Evolutionary conservation across 768 basidiomycete genomes (phyloP).

Genomic region (Trametes villosa): DNA sequence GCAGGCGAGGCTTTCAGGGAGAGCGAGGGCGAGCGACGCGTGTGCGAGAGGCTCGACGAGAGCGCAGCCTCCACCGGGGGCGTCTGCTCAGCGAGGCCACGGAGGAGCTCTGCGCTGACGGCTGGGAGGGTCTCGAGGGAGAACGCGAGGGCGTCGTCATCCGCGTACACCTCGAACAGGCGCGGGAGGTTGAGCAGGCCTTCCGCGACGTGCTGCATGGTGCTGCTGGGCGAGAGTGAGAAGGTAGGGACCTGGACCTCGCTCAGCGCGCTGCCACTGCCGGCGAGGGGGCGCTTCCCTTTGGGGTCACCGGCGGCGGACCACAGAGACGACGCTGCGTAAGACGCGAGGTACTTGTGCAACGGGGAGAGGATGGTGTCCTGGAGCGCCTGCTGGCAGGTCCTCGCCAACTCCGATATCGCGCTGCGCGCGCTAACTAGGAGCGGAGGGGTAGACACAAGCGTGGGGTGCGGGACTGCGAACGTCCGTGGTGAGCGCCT

Average conservation of each 20-base stretch:
- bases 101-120: slow-evolving; percentile 59
- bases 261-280: slow-evolving; percentile 42
- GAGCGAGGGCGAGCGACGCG: slow-evolving; percentile 42
- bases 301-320: slow-evolving; percentile 54
- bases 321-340: slow-evolving; percentile 75
- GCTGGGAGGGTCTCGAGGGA: slow-evolving; percentile 83
- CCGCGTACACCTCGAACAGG: slow-evolving; percentile 92
- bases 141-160: slow-evolving; percentile 89
- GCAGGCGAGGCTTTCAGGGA: slow-evolving; percentile 33
- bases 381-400: slow-evolving; percentile 80
- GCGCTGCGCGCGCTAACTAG: slow-evolving; percentile 59
- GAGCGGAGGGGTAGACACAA: slow-evolving; percentile 40
- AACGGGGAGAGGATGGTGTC: slow-evolving; percentile 85
- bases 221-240: slow-evolving; percentile 89
- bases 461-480: slow-evolving; percentile 3
- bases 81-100: slow-evolving; percentile 47
- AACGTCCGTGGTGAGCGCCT: slow-evolving; percentile 30
- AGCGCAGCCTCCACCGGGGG: slow-evolving; percentile 22
- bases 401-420: slow-evolving; percentile 64
- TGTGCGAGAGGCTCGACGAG: slow-evolving; percentile 20
- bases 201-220: slow-evolving; percentile 87
- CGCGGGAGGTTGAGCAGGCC: slow-evolving; percentile 93
- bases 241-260: slow-evolving; percentile 85
- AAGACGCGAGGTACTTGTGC: slow-evolving; percentile 68
- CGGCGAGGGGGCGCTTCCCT: slow-evolving; percentile 45